A percentile compares a stretch with the other conserved stretches of the same genome.
phyloP scores from a whole-genome alignment of 345 rosid genomes.

The Chamaenerion angustifolium region DNA sequence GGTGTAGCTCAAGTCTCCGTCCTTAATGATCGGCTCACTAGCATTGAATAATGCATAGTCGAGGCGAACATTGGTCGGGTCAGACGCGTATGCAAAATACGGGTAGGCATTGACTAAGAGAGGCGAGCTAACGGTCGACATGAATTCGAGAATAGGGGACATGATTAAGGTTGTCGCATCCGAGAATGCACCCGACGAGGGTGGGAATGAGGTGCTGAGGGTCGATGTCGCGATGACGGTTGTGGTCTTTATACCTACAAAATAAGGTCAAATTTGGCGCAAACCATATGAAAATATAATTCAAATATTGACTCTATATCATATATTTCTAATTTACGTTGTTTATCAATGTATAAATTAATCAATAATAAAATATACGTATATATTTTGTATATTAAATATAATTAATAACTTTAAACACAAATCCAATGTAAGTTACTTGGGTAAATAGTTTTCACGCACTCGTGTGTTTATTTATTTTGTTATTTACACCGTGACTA shows the following conservation, averaged over 20 bases:
- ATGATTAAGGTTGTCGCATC: not conserved
- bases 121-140: slow-evolving; percentile 3
- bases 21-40: not conserved
- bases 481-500: too few relatives aligned
- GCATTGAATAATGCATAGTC: slow-evolving; percentile 5
- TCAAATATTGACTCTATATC: too few relatives aligned
- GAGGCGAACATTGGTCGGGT: not conserved
- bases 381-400: too few relatives aligned
- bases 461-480: too few relatives aligned
- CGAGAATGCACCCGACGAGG: slow-evolving; percentile 7
- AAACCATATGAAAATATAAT: too few relatives aligned
- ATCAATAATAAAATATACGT: too few relatives aligned
- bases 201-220: slow-evolving; percentile 4
- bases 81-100: slow-evolving; percentile 5
- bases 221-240: not conserved
- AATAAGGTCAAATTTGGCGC: too few relatives aligned
- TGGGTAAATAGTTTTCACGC: too few relatives aligned
- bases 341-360: too few relatives aligned
- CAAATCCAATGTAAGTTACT: too few relatives aligned
- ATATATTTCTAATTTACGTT: too few relatives aligned
- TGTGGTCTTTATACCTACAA: not conserved
- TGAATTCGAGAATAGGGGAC: slow-evolving; percentile 1
- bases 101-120: slow-evolving; percentile 11
- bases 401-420: too few relatives aligned
- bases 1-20: slow-evolving; percentile 6